A percentile compares a stretch with the other conserved stretches of the same genome.
phyloP scores from a whole-genome alignment of 176 grass and related monocot species.

The Zoysia pacifica region DNA sequence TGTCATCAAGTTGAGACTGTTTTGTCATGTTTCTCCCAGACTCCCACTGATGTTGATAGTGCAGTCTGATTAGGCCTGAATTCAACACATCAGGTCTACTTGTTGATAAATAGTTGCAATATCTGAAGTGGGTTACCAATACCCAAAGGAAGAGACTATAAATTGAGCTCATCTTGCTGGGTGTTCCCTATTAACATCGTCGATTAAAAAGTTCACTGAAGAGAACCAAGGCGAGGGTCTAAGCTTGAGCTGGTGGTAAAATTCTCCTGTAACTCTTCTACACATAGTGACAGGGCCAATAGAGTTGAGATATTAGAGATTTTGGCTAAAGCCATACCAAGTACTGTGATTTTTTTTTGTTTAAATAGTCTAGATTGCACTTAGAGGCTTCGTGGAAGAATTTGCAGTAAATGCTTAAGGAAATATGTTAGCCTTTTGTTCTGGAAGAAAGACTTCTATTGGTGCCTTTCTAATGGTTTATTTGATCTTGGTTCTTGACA shows the following conservation, averaged over 20 bases:
- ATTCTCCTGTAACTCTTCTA: constrained; percentile 27
- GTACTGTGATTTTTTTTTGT: constrained; percentile 27
- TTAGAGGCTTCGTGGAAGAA: constrained; percentile 20
- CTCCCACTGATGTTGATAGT: constrained; percentile 29
- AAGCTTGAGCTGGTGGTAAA: constrained; percentile 22
- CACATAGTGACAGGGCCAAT: background rate
- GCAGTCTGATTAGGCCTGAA: constrained; percentile 16
- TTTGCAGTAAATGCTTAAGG: constrained; percentile 7
- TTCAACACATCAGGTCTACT: constrained; percentile 21
- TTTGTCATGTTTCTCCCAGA: constrained; percentile 24
- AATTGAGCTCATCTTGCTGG: constrained; percentile 18
- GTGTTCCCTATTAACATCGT: constrained; percentile 33
- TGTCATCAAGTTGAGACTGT: constrained; percentile 28
- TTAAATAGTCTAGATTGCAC: constrained; percentile 14
- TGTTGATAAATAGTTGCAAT: constrained; percentile 33
- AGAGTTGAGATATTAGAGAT: constrained; percentile 14
- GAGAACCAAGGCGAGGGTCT: constrained; percentile 7
- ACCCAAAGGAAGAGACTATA: constrained; percentile 31
- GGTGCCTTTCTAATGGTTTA: background rate
- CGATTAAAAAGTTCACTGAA: background rate
- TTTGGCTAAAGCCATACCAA: constrained; percentile 25
- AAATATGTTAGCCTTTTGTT: constrained; percentile 15
- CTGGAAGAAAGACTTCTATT: constrained; percentile 2
- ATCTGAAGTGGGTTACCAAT: constrained; percentile 9
- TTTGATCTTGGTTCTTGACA: constrained; percentile 15